Percentiles rank a stretch among this genome's conserved stretches.
Conservation (phyloP, 306 rosid genomes). For the Corylus avellana region DNA sequence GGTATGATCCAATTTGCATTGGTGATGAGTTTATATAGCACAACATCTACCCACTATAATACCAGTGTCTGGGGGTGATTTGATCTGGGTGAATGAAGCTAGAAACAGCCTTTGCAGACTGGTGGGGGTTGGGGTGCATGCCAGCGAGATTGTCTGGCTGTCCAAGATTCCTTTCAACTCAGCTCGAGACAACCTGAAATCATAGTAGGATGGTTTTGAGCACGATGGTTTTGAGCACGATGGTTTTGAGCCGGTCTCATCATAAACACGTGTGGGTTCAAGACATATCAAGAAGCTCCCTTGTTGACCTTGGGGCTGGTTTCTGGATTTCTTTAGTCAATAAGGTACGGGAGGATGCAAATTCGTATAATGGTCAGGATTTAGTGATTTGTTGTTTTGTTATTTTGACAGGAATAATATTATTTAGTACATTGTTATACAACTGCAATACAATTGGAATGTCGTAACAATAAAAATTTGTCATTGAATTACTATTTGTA, state of each 20-base stretch:
- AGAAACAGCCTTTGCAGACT: slow-evolving; percentile 19
- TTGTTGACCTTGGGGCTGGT: slow-evolving; percentile 28
- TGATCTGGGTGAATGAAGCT: slow-evolving; percentile 12
- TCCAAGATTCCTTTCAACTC: slow-evolving; percentile 46
- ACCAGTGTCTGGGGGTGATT: background rate
- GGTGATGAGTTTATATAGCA: slow-evolving; percentile 38
- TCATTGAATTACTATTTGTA: too few species aligned
- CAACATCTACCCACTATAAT: background rate
- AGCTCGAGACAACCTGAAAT: slow-evolving; percentile 40
- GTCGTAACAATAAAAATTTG: too few species aligned
- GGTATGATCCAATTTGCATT: background rate
- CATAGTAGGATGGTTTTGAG: slow-evolving; percentile 15
- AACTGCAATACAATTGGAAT: too few species aligned
- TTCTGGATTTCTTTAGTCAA: slow-evolving; percentile 29
- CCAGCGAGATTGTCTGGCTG: slow-evolving; percentile 37
- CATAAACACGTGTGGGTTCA: slow-evolving; percentile 44
- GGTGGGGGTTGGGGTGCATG: slow-evolving; percentile 54
- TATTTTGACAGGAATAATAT: background rate
- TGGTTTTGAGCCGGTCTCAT: slow-evolving; percentile 24
- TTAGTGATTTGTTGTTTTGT: background rate
- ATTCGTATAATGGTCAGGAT: background rate
- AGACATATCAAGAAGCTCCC: slow-evolving; percentile 30
- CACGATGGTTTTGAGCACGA: slow-evolving; percentile 19
- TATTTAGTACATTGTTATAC: too few species aligned
- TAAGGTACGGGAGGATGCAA: background rate